Conservation (phyloP, 2,329 filamentous ascomycete species). For the Macroventuria anomochaeta region DNA sequence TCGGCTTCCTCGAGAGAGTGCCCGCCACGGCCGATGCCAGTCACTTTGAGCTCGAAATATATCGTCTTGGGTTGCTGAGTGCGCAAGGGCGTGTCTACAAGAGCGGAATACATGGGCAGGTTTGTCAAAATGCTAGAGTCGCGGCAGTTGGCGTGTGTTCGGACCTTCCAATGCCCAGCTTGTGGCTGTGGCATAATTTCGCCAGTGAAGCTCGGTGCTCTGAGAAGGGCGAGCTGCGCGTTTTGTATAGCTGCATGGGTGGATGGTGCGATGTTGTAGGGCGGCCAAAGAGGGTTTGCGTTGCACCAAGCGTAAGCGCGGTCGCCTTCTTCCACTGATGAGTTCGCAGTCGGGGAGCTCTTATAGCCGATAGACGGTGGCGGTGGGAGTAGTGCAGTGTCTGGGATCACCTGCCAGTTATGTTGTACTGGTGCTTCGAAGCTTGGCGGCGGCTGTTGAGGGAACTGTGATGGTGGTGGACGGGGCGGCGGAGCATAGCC, state of each 20-base stretch:
- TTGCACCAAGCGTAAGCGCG: constrained; percentile 71
- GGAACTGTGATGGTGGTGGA: constrained; percentile 36
- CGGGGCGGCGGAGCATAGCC: constrained; percentile 38
- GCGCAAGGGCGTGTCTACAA: constrained; percentile 64
- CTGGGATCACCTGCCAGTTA: constrained; percentile 76
- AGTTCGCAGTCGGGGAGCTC: constrained; percentile 72
- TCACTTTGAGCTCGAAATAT: constrained; percentile 75
- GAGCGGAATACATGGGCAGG: constrained; percentile 71
- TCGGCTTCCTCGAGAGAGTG: constrained; percentile 49
- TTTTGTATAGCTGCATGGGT: constrained; percentile 57
- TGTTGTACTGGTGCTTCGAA: constrained; percentile 65
- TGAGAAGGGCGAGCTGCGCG: constrained; percentile 57
- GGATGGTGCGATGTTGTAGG: constrained; percentile 58
- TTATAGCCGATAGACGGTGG: constrained; percentile 73
- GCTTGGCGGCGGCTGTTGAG: constrained; percentile 44
- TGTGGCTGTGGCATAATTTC: constrained; percentile 55
- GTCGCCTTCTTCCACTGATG: constrained; percentile 67
- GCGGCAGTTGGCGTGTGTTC: constrained; percentile 51
- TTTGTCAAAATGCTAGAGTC: constrained; percentile 72
- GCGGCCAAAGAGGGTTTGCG: constrained; percentile 63
- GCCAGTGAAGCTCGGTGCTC: constrained; percentile 39
- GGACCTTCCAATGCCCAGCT: constrained; percentile 53
- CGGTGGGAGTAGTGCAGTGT: constrained; percentile 74
- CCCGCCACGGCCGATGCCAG: constrained; percentile 49
- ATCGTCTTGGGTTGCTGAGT: constrained; percentile 61